Evolutionary conservation across 257 asterid genomes (phyloP).

Genomic region (Cinchona pubescens): DNA sequence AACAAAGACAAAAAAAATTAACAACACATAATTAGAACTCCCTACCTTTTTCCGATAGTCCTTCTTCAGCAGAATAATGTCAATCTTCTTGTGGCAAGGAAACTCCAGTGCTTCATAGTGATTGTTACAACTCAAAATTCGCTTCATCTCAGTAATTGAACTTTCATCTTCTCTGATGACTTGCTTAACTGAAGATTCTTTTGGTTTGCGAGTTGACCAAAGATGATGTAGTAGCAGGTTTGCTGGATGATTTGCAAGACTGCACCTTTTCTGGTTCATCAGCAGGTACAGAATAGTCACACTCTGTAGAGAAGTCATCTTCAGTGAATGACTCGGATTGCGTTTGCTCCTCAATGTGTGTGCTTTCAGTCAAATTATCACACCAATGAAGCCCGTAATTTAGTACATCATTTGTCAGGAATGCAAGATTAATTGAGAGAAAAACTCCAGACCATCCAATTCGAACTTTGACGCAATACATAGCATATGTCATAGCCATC

Average conservation of each 20-base stretch:
- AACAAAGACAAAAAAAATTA: neutral
- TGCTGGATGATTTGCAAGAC: constrained; percentile 56
- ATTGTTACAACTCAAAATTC: constrained; percentile 67
- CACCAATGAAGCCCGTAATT: constrained; percentile 82
- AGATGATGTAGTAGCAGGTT: constrained; percentile 51
- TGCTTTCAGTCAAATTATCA: constrained; percentile 74
- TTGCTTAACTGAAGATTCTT: constrained; percentile 48
- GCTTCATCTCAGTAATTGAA: constrained; percentile 80
- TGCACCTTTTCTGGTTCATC: constrained; percentile 62
- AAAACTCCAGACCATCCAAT: constrained; percentile 92
- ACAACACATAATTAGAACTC: neutral
- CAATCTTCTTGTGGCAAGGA: constrained; percentile 69
- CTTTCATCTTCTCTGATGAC: constrained; percentile 61
- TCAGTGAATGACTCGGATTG: constrained; percentile 56
- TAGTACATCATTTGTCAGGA: constrained; percentile 73
- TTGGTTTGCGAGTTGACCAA: constrained; percentile 56
- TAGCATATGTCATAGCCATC: constrained; percentile 76
- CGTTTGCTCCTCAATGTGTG: constrained; percentile 64
- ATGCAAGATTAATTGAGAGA: constrained; percentile 79
- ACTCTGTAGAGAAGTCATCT: constrained; percentile 58
- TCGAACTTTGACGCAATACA: constrained; percentile 76
- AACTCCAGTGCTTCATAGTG: constrained; percentile 92
- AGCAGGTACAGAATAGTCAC: constrained; percentile 56
- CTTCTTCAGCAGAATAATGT: constrained; percentile 64
- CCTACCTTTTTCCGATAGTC: constrained; percentile 89